Base-by-base conservation (phyloP, 495 filamentous ascomycete species). In the Entonaema liquescens region DNA sequence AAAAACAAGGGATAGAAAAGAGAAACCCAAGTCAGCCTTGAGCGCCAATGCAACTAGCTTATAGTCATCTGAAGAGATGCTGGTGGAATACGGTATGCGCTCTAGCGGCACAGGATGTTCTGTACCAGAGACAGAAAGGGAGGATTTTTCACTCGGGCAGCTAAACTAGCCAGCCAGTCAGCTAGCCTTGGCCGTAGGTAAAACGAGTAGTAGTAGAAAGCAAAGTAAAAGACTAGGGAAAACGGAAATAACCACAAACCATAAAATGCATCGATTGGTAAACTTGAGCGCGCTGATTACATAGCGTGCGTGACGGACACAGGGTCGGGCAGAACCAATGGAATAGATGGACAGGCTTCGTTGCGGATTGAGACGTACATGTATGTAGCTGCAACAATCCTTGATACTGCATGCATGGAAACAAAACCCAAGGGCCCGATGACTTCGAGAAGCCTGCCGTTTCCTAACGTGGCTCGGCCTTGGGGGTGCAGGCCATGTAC, bases 401-500 rank as follows among this genome's bases (percentile, higher is more conserved):
- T 21, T 7, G 6, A 33, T 33, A 5, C 31, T 33, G 11, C 3
- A 64, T 56, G 50, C 42, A 47, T 47, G 9, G 42, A 47, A 47
- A 47, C 28, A 66, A 61, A 54, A 8, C 44, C 35, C 54, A 33
- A 66, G 60, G 59, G 9, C 53, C 42, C 49, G 61, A 33, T 44
- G 67, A 62, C 62, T 75, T 75, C 72, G 60, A 58, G 72, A 72
- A 74, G 72, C 49, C 56, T 68, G 40, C 60, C 68, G 26, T 60
- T 65, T 60, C 61, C 56, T 59, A 44, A 59, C 63, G 63, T 66
- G 63, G 63, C 55, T 53, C 21, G 21, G 33, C 17, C 2, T 21
- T 29, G 50, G 50, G 12, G 13, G 21, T 28, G n/a, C n/a, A n/a
- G n/a, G n/a, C n/a, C n/a, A n/a, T n/a, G n/a, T n/a, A n/a, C n/a